A percentile compares a stretch with the other conserved stretches of the same genome.
Evolutionary conservation across 202 grass and related monocot genomes (phyloP).

Genomic region (Schoenoplectus tabernaemontani): DNA sequence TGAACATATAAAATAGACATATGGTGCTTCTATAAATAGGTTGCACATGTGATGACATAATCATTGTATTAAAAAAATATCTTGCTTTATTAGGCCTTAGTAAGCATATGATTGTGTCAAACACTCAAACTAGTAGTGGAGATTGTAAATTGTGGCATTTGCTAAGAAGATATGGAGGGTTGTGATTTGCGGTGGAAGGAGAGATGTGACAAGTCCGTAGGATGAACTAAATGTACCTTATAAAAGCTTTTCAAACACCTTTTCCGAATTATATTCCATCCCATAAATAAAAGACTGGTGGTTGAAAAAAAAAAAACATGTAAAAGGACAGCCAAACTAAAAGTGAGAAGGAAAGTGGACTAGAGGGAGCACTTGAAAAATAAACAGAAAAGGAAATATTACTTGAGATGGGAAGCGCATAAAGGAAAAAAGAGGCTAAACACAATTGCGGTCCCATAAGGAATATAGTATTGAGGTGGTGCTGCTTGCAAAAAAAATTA

Average conservation of each 20-base stretch:
- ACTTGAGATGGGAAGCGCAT: neutral
- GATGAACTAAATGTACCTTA: neutral
- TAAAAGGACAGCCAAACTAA: neutral
- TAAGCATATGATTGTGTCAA: neutral
- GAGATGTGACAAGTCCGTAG: neutral
- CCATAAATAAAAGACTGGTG: neutral
- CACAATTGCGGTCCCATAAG: neutral
- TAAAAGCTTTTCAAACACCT: neutral
- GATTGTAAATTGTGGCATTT: conserved; percentile 13
- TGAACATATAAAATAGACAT: conserved; percentile 26
- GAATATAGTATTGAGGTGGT: neutral
- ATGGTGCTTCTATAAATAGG: conserved; percentile 33
- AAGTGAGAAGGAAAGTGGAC: neutral
- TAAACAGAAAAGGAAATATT: neutral
- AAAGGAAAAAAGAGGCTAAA: neutral
- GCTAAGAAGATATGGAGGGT: neutral
- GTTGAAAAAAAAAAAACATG: neutral
- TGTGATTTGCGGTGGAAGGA: neutral
- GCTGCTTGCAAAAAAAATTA: too few relatives aligned
- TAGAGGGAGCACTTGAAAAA: neutral
- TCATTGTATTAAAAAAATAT: conserved; percentile 23
- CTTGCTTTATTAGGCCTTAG: conserved; percentile 14
- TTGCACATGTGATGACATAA: conserved; percentile 26
- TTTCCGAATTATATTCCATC: neutral
- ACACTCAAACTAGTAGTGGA: neutral